These are phyloP conservation scores for Taphrina populina DNA, from an alignment of 1,139 yeast genomes.

Conservation along the genomic window DNA sequence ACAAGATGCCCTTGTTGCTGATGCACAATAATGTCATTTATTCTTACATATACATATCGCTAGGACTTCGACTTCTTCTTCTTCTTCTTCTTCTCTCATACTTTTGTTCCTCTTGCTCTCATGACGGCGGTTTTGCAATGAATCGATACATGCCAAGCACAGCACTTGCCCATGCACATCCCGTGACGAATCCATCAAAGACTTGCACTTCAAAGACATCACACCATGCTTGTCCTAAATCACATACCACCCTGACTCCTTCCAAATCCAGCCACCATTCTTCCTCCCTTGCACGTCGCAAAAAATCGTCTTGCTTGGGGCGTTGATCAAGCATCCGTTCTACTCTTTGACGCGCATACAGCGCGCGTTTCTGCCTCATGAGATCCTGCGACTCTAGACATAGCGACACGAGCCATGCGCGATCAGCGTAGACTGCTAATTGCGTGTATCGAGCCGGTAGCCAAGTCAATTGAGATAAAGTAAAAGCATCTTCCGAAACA, in stretches of 20 bases:
- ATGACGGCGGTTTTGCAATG: conserved; percentile 22
- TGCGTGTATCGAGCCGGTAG: conserved; percentile 7
- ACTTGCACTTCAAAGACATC: conserved; percentile 28
- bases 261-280: conserved; percentile 32
- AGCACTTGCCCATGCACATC: conserved; percentile 12
- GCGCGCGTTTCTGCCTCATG: not conserved
- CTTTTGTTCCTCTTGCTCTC: not conserved
- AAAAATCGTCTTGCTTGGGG: conserved; percentile 3
- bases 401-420: conserved; percentile 25
- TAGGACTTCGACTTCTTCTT: not conserved
- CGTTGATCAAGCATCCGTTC: conserved; percentile 14
- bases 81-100: not conserved
- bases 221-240: conserved; percentile 29
- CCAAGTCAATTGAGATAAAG: conserved; percentile 23
- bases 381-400: conserved; percentile 9
- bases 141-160: conserved; percentile 24
- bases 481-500: conserved; percentile 24
- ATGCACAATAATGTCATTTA: not conserved
- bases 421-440: conserved; percentile 19
- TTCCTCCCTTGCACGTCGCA: not conserved
- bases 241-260: conserved; percentile 19
- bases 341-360: not conserved
- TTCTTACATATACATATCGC: not conserved
- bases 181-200: conserved; percentile 20
- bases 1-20: too few relatives aligned